Evolutionary conservation across 1,139 yeast species (phyloP), one percentile per base, ranked within the genome.

Genomic region (Candida tetrigidarum): DNA sequence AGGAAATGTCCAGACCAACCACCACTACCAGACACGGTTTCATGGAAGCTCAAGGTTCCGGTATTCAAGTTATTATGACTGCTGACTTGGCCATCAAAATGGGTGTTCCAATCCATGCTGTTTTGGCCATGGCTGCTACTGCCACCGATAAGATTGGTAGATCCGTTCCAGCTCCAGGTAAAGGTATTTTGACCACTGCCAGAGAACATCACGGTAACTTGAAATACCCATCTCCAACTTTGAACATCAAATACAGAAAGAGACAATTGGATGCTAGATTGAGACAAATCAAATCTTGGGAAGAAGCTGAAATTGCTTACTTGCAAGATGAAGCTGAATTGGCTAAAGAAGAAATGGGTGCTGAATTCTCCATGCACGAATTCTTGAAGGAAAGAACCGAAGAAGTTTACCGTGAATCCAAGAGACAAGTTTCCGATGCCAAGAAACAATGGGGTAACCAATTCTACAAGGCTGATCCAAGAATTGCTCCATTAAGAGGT

Each of bases 21-120:
- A 91, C 99, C 45, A 87, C 97, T 37, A 78, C 96, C 44, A 89
- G 99, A 81, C 78, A 86, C 58, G 99, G 99, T 58, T 93, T 93
- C 79, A 93, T 93, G 99, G 99, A 93, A 78, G 86, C 99, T 37
- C 99, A 93, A 75, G 99, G 99, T 79, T 84, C 98, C 43, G 99
- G 99, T 84, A 88, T 90, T 60, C 97, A 95, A 77, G 85, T 93
- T 55, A 81, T 95, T 57, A 93, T 93, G 99, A 82, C 84, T 58
- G 99, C 97, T 48, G 91, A 86, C 56, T 78, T 93, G 59, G 99
- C 99, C 35, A 61, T 93, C 57, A 83, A 85, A 65, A 93, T 93
- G 99, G 99, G 99, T 77, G 97, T 93, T 59, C 99, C 99, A 68
- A 90, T 93, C 60, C 90, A 95, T 60, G 99, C 97, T 71, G 84